Conservation (phyloP, 2,329 filamentous ascomycete species). For the Fonsecaea nubica region DNA sequence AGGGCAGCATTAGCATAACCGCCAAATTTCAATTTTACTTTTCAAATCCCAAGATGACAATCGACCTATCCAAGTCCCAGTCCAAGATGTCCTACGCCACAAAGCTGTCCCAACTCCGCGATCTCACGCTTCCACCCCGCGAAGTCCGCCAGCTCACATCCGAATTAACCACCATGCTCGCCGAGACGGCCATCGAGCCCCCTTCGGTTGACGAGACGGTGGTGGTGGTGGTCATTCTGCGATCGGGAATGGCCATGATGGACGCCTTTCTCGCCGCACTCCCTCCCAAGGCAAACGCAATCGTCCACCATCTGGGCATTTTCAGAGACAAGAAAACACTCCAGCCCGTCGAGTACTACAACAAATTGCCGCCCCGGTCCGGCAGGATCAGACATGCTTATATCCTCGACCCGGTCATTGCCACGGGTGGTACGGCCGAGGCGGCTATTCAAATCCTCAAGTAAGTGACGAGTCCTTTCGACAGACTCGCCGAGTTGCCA, state of each 20-base stretch:
- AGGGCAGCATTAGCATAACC: slow-evolving; percentile 2
- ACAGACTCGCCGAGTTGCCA: not conserved
- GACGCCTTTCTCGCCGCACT: slow-evolving; percentile 45
- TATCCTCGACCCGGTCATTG: slow-evolving; percentile 88
- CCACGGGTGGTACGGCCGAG: slow-evolving; percentile 85
- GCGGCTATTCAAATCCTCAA: slow-evolving; percentile 86
- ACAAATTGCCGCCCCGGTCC: slow-evolving; percentile 67
- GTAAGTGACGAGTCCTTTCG: slow-evolving; percentile 28
- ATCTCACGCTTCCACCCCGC: slow-evolving; percentile 28
- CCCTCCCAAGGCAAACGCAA: slow-evolving; percentile 56
- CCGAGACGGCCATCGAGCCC: slow-evolving; percentile 36
- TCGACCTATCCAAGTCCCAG: slow-evolving; percentile 7
- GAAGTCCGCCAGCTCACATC: slow-evolving; percentile 39
- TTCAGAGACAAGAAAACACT: slow-evolving; percentile 88
- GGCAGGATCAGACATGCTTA: slow-evolving; percentile 71
- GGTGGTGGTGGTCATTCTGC: slow-evolving; percentile 47
- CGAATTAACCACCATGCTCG: slow-evolving; percentile 40
- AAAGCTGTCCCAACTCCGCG: slow-evolving; percentile 21
- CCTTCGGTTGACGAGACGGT: slow-evolving; percentile 38
- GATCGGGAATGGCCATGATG: slow-evolving; percentile 50
- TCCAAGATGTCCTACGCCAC: slow-evolving; percentile 7
- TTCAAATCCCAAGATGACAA: slow-evolving; percentile 9
- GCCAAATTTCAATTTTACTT: slow-evolving; percentile 1
- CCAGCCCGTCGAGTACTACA: slow-evolving; percentile 94
- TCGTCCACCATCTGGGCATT: slow-evolving; percentile 90